phyloP scores from a whole-genome alignment of 257 asterid genomes.

The Apocynum venetum region DNA sequence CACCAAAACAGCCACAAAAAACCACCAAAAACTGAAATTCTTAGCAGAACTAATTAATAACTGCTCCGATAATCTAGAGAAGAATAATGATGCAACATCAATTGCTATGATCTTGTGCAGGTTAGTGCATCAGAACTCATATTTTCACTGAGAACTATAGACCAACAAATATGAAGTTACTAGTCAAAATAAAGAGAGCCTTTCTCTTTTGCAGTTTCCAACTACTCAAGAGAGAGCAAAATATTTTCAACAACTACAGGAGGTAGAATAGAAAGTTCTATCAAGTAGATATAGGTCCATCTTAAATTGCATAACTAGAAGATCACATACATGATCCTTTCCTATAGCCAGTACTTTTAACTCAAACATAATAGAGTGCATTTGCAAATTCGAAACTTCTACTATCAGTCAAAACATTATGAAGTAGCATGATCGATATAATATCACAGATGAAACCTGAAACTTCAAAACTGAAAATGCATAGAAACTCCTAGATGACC shows the following conservation, averaged over 20 bases:
- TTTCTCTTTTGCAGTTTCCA: background rate
- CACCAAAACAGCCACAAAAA: slow-evolving; percentile 18
- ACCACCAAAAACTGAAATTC: background rate
- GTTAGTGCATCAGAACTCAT: background rate
- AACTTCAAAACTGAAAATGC: slow-evolving; percentile 6
- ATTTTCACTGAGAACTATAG: background rate
- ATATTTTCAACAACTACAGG: background rate
- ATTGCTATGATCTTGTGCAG: background rate
- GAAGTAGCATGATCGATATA: background rate
- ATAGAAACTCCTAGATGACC: background rate
- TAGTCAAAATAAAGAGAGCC: background rate
- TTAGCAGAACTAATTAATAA: background rate
- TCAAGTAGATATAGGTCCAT: no score
- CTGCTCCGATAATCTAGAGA: background rate
- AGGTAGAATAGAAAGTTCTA: no score
- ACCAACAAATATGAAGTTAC: background rate
- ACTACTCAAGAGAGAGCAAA: background rate
- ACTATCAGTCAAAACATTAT: background rate
- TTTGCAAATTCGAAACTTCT: background rate
- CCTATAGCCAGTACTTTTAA: background rate
- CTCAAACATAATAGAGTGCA: background rate
- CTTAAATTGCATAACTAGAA: background rate
- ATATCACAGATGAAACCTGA: background rate
- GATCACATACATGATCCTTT: background rate
- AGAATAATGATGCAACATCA: background rate